A percentile compares a stretch with the other conserved stretches of the same genome.
These are phyloP conservation scores for Strobilomyces dryophilus DNA, from an alignment of 768 basidiomycete genomes.

Conservation along the genomic window DNA sequence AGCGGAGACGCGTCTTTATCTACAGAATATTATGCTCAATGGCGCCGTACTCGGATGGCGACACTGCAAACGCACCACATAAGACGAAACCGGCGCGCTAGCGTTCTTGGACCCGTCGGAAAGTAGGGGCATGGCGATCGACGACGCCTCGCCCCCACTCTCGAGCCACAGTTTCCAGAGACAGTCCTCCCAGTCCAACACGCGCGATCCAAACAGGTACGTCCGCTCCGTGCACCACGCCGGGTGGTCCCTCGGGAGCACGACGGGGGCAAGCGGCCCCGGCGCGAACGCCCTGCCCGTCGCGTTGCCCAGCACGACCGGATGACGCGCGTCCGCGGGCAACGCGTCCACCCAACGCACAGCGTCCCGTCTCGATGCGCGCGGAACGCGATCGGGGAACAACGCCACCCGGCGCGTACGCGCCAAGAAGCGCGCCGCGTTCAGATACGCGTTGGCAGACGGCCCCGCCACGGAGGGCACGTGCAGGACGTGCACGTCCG, in stretches of 20 bases:
- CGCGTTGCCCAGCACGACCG: conserved; percentile 28
- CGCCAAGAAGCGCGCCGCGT: conserved; percentile 60
- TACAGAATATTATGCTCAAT: conserved; percentile 13
- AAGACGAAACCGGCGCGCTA: conserved; percentile 12
- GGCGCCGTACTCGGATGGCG: not conserved
- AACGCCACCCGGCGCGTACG: conserved; percentile 44
- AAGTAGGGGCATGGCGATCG: conserved; percentile 13
- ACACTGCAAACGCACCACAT: conserved; percentile 16
- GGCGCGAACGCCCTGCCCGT: conserved; percentile 37
- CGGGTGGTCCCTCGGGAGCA: conserved; percentile 40
- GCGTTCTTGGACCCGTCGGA: conserved; percentile 4
- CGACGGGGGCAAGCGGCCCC: conserved; percentile 40
- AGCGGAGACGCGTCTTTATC: conserved; percentile 40
- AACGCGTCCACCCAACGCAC: conserved; percentile 15
- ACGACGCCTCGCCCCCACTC: conserved; percentile 39
- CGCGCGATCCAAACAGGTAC: conserved; percentile 42
- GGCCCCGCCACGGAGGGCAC: conserved; percentile 32
- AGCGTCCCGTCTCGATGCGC: conserved; percentile 10
- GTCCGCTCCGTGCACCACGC: conserved; percentile 63
- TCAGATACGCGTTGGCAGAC: conserved; percentile 53
- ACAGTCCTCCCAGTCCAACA: conserved; percentile 59
- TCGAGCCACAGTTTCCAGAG: conserved; percentile 63
- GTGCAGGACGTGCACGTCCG: conserved; percentile 45
- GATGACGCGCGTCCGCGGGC: conserved; percentile 11
- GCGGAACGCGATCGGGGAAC: conserved; percentile 44